These are phyloP conservation scores for Diphasiastrum complanatum DNA, from an alignment of 83 land plant genomes.

Conservation along the genomic window DNA sequence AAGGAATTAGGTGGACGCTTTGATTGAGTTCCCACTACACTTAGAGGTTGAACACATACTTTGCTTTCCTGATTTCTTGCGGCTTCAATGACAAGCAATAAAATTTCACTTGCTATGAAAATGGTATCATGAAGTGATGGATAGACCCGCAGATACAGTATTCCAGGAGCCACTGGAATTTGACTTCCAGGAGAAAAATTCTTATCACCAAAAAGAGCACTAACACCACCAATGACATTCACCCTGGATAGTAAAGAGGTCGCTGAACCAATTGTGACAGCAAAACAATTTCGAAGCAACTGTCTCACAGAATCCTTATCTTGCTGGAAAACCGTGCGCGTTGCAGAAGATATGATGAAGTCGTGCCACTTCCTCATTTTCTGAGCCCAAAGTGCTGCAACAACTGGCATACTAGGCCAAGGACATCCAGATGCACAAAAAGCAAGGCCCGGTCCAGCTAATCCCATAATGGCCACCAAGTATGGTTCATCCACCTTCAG, in stretches of 20 bases:
- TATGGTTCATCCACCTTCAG: conserved; percentile 67
- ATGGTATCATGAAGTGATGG: conserved; percentile 46
- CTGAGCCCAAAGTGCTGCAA: conserved; percentile 73
- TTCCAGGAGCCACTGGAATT: conserved; percentile 54
- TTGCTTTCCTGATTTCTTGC: conserved; percentile 31
- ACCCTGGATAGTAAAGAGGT: conserved; percentile 22
- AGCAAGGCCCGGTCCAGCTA: conserved; percentile 82
- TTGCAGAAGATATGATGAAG: conserved; percentile 51
- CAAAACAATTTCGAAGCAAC: conserved; percentile 59
- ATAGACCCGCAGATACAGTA: conserved; percentile 54
- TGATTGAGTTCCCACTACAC: conserved; percentile 17
- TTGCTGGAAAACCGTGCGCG: conserved; percentile 42
- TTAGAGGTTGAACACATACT: conserved; percentile 15
- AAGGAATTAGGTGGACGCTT: conserved; percentile 40
- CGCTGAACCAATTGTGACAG: conserved; percentile 44
- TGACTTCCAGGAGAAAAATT: conserved; percentile 13
- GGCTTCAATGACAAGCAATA: conserved; percentile 43
- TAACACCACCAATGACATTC: conserved; percentile 42
- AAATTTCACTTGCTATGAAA: conserved; percentile 47
- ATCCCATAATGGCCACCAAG: conserved; percentile 52
- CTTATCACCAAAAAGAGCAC: conserved; percentile 48
- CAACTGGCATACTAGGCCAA: conserved; percentile 56
- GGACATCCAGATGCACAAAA: conserved; percentile 47
- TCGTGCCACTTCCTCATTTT: conserved; percentile 74
- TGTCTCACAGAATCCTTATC: conserved; percentile 53